These are phyloP conservation scores for Chaetomiaceae sp. DNA, from an alignment of 2,329 filamentous ascomycete genomes.

Conservation along the genomic window DNA sequence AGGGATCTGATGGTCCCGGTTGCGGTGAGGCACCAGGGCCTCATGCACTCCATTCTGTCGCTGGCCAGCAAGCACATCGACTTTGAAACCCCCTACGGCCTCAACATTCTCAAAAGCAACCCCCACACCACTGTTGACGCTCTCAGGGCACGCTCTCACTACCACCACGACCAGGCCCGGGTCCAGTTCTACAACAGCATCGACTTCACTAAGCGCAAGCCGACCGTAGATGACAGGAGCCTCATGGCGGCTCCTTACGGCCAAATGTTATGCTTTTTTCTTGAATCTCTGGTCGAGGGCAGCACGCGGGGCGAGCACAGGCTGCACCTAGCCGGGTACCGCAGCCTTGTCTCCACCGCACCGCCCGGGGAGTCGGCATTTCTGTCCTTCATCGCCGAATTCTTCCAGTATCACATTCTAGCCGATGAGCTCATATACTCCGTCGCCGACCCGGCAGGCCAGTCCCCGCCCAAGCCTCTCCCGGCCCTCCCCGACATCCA, in stretches of 20 bases:
- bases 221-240: conserved; percentile 33
- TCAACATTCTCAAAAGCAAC: conserved; percentile 45
- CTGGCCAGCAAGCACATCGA: conserved; percentile 73
- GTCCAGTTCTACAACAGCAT: conserved; percentile 46
- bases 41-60: conserved; percentile 88
- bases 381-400: conserved; percentile 58
- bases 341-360: conserved; percentile 58
- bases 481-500: conserved; percentile 37
- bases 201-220: conserved; percentile 42
- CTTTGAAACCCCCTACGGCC: conserved; percentile 50
- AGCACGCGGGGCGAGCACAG: conserved; percentile 62
- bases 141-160: conserved; percentile 46
- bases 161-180: conserved; percentile 51
- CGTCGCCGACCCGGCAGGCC: conserved; percentile 33
- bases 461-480: conserved; percentile 41
- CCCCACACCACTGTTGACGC: conserved; percentile 41
- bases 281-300: conserved; percentile 53
- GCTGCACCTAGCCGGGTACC: conserved; percentile 71
- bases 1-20: conserved; percentile 77
- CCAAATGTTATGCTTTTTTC: conserved; percentile 56
- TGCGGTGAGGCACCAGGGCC: conserved; percentile 68
- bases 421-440: conserved; percentile 56
- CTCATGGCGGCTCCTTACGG: conserved; percentile 52
- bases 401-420: conserved; percentile 77
- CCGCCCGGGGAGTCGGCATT: conserved; percentile 62